Evolutionary conservation across 2,329 filamentous ascomycete species (phyloP), one percentile per base, ranked within the genome.

Genomic region (Alternaria gansuensis): DNA sequence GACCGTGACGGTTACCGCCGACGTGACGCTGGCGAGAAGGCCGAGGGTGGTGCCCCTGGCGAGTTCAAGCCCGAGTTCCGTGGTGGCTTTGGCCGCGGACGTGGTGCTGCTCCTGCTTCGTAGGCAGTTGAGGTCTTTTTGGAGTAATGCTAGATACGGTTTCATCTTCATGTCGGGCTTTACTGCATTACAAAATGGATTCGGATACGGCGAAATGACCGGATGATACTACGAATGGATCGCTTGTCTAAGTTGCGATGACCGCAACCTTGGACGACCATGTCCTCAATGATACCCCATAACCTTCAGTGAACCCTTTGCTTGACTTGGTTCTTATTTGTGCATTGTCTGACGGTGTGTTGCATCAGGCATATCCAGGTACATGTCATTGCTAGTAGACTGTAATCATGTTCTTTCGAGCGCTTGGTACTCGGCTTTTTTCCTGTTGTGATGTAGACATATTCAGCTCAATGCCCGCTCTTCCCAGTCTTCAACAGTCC

Each of bases 1-100:
- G 90, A 91, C 82, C 90, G 91, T 77, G 93, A 93, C 80, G 61
- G 68, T 31, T 97, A 97, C 88, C 87, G 93, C 82, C 89, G 93
- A 82, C 90, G 93, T 79, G 92, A 96, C 78, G 89, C 88, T 83
- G 76, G 73, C 55, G 76, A 78, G 69, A 77, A 78, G 69, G 67
- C 67, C 48, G 71, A 78, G 74, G 71, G 75, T 44, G 70, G 69
- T 69, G 76, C 77, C 53, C 77, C 77, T 53, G 76, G 77, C 63
- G 76, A 77, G 69, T 79, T 79, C 75, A 78, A 76, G 73, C 77
- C 77, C 48, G 73, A 77, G 70, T 79, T 79, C 77, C 77, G 77
- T 72, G 77, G 77, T 72, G 77, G 77, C 65, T 79, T 78, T 69
- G 77, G 77, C 21, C 74, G 75, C 63, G 75, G 75, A 60, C 75